Evolutionary conservation across 257 asterid genomes (phyloP).

Genomic region (Parsonsia alboflavescens): DNA sequence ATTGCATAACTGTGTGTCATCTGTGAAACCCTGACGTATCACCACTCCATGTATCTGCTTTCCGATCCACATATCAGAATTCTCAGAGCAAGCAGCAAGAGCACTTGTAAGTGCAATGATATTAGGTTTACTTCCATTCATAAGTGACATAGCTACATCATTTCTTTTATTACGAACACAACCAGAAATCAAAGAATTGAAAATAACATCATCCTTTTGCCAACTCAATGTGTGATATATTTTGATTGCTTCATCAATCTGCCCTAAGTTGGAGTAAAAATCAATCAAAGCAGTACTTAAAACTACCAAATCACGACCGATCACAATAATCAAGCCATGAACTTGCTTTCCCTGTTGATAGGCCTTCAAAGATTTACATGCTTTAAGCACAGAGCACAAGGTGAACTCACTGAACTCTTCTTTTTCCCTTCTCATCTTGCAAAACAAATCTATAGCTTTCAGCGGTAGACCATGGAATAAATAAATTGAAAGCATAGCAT

Average conservation of each 20-base stretch:
- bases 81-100: constrained; percentile 23
- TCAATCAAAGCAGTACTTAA: constrained; percentile 25
- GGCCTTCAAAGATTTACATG: constrained; percentile 19
- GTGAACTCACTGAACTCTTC: constrained; percentile 19
- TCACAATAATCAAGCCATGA: constrained; percentile 20
- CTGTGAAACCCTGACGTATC: constrained; percentile 14
- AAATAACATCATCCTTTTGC: constrained; percentile 22
- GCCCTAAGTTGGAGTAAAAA: constrained; percentile 18
- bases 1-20: constrained; percentile 20
- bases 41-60: constrained; percentile 22
- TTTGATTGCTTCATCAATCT: constrained; percentile 23
- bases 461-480: constrained; percentile 16
- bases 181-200: constrained; percentile 18
- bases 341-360: constrained; percentile 23
- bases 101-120: constrained; percentile 23
- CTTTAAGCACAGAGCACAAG: constrained; percentile 26
- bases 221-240: constrained; percentile 16
- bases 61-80: constrained; percentile 25
- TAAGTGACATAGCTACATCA: constrained; percentile 19
- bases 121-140: constrained; percentile 17
- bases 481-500: constrained; percentile 20
- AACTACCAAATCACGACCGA: constrained; percentile 25
- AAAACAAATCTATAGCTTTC: constrained; percentile 14
- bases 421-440: constrained; percentile 16
- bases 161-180: constrained; percentile 22